Evolutionary conservation across 148 eudicot genomes (phyloP).

Genomic region (Agrostemma githago): DNA sequence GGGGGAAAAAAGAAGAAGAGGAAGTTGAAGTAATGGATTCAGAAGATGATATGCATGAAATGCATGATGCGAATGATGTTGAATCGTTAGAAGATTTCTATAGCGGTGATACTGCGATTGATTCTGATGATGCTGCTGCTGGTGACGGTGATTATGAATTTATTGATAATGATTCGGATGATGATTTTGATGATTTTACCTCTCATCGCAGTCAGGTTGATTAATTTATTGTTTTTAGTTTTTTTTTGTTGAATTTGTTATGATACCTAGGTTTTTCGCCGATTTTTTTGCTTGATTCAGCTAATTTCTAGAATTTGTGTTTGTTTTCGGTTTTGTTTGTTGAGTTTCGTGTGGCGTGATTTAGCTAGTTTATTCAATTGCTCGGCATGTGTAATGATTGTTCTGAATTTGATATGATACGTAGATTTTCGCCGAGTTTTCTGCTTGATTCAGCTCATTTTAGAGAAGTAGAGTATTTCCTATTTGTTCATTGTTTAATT

Average conservation of each 20-base stretch:
- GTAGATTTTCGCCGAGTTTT: background rate
- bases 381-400: no score
- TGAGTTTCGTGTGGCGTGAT: no score
- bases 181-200: constrained; percentile 50
- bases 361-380: no score
- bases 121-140: constrained; percentile 45
- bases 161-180: constrained; percentile 61
- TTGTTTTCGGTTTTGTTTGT: no score
- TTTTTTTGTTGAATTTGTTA: background rate
- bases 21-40: constrained; percentile 45
- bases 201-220: constrained; percentile 53
- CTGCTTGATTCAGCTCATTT: background rate
- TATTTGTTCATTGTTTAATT: constrained; percentile 5
- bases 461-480: background rate
- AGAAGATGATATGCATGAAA: constrained; percentile 75
- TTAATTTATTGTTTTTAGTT: background rate
- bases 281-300: background rate
- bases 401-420: background rate
- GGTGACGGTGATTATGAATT: constrained; percentile 44
- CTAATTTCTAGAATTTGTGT: no score
- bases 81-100: constrained; percentile 60
- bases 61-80: constrained; percentile 63
- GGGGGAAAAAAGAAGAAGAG: no score
- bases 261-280: background rate
- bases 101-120: constrained; percentile 55